Percentiles rank a stretch among this genome's conserved stretches.
These are phyloP conservation scores for Arthrobotrys musiformis DNA, from an alignment of 2,329 filamentous ascomycete species.

Conservation along the genomic window DNA sequence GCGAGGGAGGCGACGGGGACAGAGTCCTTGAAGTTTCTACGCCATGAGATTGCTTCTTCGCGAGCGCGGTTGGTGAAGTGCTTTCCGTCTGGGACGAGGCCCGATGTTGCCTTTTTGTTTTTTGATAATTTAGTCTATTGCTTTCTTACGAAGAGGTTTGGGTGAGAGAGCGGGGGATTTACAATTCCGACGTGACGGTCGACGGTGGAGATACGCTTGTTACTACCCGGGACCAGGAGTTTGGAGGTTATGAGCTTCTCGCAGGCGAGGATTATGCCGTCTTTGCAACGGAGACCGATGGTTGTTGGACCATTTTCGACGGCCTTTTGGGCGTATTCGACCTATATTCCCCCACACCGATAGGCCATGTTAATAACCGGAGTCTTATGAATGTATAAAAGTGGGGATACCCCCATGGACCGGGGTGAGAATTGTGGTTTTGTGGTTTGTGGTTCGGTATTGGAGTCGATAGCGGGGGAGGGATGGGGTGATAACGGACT, in stretches of 20 bases:
- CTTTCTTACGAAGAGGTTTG: neutral
- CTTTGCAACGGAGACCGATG: slow-evolving; percentile 95
- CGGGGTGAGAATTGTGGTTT: neutral
- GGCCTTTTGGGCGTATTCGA: slow-evolving; percentile 97
- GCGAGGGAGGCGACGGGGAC: slow-evolving; percentile 90
- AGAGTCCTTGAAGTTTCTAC: slow-evolving; percentile 91
- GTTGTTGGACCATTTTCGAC: slow-evolving; percentile 98
- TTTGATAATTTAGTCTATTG: neutral
- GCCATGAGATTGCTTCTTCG: slow-evolving; percentile 92
- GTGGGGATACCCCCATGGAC: neutral
- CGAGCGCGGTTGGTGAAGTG: slow-evolving; percentile 95
- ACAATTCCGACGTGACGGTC: slow-evolving; percentile 95
- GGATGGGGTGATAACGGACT: slow-evolving; percentile 65
- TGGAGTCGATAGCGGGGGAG: neutral
- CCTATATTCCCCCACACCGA: slow-evolving; percentile 63
- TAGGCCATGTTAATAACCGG: neutral
- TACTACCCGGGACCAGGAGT: slow-evolving; percentile 91
- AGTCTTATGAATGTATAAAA: too few relatives aligned
- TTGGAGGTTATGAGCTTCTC: slow-evolving; percentile 98
- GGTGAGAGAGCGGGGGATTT: neutral
- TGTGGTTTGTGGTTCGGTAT: neutral
- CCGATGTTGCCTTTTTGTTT: slow-evolving; percentile 79
- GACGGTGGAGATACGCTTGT: slow-evolving; percentile 95
- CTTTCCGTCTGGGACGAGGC: slow-evolving; percentile 91
- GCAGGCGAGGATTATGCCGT: slow-evolving; percentile 92